Conservation (phyloP, 2,329 filamentous ascomycete genomes). For the Drechmeria coniospora region DNA sequence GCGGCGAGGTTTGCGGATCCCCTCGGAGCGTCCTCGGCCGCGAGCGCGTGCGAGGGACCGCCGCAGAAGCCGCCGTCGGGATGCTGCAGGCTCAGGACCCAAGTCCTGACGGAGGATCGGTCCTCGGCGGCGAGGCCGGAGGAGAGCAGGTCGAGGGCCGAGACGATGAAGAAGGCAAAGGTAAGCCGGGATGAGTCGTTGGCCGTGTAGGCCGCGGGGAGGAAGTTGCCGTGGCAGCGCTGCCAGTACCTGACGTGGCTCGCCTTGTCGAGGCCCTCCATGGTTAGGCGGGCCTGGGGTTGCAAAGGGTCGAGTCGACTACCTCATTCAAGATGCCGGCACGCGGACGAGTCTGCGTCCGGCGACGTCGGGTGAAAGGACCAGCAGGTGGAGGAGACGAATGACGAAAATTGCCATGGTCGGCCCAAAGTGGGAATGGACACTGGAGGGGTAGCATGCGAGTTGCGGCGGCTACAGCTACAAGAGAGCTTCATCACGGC, state of each 20-base stretch:
- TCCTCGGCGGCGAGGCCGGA: constrained; percentile 35
- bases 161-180: constrained; percentile 77
- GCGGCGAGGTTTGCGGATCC: constrained; percentile 60
- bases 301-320: no score
- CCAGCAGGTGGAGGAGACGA: no score
- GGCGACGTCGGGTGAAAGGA: no score
- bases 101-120: constrained; percentile 38
- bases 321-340: no score
- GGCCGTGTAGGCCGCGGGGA: constrained; percentile 71
- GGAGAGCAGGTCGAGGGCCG: constrained; percentile 68
- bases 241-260: constrained; percentile 85
- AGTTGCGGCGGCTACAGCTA: no score
- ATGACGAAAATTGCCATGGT: no score
- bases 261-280: constrained; percentile 35
- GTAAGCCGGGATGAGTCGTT: constrained; percentile 86
- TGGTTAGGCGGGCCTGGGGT: no score
- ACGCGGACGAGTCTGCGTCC: no score
- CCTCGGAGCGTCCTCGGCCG: constrained; percentile 26
- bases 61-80: constrained; percentile 78
- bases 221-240: constrained; percentile 65
- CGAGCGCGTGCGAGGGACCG: constrained; percentile 48
- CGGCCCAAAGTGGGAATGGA: no score
- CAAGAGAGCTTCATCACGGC: no score
- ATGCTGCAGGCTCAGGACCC: constrained; percentile 80
- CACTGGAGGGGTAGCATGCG: no score